Conservation (phyloP, 805 yeast species). For the Myxozyma udenii region DNA sequence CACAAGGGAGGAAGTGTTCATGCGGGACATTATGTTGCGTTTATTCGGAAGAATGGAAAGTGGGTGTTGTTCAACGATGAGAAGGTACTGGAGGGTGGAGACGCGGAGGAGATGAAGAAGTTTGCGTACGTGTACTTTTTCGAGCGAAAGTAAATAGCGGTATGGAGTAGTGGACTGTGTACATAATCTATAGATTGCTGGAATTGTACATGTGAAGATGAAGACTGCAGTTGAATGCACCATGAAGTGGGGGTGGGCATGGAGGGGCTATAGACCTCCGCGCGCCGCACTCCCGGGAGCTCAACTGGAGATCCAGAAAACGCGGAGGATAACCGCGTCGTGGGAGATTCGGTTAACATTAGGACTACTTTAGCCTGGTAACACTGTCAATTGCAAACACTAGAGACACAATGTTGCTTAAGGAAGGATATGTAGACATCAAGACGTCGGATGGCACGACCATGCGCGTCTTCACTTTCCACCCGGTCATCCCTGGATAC, state of each 20-base stretch:
- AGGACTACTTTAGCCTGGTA: too few species aligned
- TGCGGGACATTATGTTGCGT: slow-evolving; percentile 89
- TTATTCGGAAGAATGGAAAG: slow-evolving; percentile 48
- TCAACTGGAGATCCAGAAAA: background rate
- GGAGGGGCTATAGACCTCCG: too few species aligned
- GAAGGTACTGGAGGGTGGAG: slow-evolving; percentile 60
- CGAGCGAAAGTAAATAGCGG: slow-evolving; percentile 36
- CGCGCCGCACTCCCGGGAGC: too few species aligned
- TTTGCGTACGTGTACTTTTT: slow-evolving; percentile 51
- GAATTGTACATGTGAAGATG: background rate
- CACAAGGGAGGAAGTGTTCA: slow-evolving; percentile 89
- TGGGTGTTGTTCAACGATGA: slow-evolving; percentile 91
- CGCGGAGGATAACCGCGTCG: too few species aligned
- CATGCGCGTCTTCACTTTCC: slow-evolving; percentile 62
- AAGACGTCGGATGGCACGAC: slow-evolving; percentile 63
- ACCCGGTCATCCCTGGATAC: slow-evolving; percentile 66
- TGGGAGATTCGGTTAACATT: too few species aligned
- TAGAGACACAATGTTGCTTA: slow-evolving; percentile 64
- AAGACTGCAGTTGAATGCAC: background rate
- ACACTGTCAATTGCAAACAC: too few species aligned
- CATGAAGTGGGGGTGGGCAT: too few species aligned
- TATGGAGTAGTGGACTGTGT: background rate
- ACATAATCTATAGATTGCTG: background rate
- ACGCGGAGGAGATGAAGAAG: slow-evolving; percentile 45
- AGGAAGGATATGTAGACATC: slow-evolving; percentile 63